Evolutionary conservation across 2,329 filamentous ascomycete species (phyloP).

Genomic region (Aspergillus quadricinctus): DNA sequence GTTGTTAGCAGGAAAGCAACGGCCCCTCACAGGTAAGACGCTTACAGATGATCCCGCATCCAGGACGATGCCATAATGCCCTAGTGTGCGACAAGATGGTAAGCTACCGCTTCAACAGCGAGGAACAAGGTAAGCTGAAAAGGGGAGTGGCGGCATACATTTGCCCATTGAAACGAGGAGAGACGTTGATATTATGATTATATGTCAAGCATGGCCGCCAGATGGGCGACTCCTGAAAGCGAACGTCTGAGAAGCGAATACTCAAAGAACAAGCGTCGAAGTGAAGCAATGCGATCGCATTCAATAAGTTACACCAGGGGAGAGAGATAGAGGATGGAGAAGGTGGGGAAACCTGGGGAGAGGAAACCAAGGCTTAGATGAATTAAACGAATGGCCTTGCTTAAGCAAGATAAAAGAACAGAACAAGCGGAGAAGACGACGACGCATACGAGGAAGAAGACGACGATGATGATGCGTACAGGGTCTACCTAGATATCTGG

Average conservation of each 20-base stretch:
- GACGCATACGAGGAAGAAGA: background rate
- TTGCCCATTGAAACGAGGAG: conserved; percentile 37
- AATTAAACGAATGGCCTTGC: conserved; percentile 14
- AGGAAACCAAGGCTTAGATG: background rate
- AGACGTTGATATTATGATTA: conserved; percentile 5
- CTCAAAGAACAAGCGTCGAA: background rate
- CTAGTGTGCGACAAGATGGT: conserved; percentile 25
- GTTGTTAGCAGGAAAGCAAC: conserved; percentile 3
- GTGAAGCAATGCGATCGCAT: background rate
- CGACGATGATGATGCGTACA: background rate
- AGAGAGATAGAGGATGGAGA: background rate
- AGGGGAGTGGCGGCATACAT: conserved; percentile 26
- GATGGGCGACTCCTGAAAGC: conserved; percentile 6
- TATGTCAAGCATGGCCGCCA: conserved; percentile 27
- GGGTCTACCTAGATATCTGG: background rate
- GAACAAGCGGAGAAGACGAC: conserved; percentile 2
- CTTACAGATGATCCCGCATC: conserved; percentile 88
- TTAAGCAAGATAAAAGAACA: conserved; percentile 11
- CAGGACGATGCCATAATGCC: conserved; percentile 85
- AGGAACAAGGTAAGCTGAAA: background rate
- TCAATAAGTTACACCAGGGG: background rate
- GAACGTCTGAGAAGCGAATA: background rate
- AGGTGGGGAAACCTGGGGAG: background rate
- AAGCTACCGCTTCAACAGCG: background rate
- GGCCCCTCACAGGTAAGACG: conserved; percentile 6